A percentile compares a stretch with the other conserved stretches of the same genome.
phyloP scores from a whole-genome alignment of 106 monocot species.

The Phalaenopsis equestris region DNA sequence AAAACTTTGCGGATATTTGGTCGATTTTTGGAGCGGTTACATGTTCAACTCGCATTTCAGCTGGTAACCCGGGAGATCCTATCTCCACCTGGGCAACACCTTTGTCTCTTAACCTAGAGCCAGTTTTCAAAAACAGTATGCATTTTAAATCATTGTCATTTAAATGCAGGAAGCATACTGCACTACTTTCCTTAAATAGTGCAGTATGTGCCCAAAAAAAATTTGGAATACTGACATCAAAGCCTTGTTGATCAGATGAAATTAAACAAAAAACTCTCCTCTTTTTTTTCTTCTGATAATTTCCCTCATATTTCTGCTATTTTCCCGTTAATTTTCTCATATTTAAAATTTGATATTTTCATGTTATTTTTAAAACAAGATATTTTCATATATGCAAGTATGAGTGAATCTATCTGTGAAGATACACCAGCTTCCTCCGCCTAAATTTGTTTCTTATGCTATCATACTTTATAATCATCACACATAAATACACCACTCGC shows the following conservation, averaged over 20 bases:
- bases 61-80: background rate
- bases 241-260: background rate
- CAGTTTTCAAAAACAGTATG: background rate
- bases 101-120: background rate
- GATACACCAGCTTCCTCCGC: background rate
- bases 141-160: background rate
- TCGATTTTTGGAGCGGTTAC: background rate
- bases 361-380: background rate
- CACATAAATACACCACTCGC: no score
- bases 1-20: background rate
- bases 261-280: no score
- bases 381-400: background rate
- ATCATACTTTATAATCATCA: no score
- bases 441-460: no score
- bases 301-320: background rate
- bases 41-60: background rate
- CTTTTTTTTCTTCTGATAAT: background rate
- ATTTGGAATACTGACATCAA: no score
- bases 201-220: background rate
- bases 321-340: background rate
- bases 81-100: background rate
- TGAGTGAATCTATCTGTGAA: background rate
- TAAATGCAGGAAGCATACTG: background rate
- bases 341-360: background rate
- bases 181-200: background rate